Evolutionary conservation across 179 eudicot species (phyloP).

Genomic region (Beta corolliflora): DNA sequence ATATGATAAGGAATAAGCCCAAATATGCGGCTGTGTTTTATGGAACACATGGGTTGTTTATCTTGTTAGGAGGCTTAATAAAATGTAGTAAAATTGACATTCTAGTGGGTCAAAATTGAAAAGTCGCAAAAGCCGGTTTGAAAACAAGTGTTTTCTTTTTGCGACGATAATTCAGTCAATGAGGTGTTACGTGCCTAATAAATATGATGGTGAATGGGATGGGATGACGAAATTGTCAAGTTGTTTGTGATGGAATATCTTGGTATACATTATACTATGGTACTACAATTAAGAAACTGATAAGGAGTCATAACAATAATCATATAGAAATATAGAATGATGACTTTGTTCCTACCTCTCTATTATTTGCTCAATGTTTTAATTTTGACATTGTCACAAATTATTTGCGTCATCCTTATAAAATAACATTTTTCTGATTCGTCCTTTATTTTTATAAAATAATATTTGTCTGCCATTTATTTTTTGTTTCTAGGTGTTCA

Average conservation of each 20-base stretch:
- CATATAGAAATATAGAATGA: too few relatives aligned
- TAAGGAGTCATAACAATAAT: too few relatives aligned
- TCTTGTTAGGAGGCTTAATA: background rate
- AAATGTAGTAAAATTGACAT: background rate
- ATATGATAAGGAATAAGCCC: background rate
- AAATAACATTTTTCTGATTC: too few relatives aligned
- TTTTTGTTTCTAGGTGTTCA: too few relatives aligned
- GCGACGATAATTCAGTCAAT: background rate
- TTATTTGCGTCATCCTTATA: too few relatives aligned
- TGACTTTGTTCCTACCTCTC: too few relatives aligned
- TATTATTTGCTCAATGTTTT: too few relatives aligned
- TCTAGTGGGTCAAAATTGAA: constrained; percentile 11
- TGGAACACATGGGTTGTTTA: background rate
- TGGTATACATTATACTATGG: too few relatives aligned
- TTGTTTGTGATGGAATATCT: background rate
- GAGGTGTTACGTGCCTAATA: background rate
- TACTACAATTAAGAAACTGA: too few relatives aligned
- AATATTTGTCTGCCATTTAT: too few relatives aligned
- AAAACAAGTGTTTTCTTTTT: background rate
- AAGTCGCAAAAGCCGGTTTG: constrained; percentile 13
- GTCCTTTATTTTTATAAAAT: too few relatives aligned
- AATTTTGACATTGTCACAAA: too few relatives aligned
- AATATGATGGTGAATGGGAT: background rate
- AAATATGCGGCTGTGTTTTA: background rate
- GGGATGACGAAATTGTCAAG: background rate